These are phyloP conservation scores for Ramularia endophylla DNA, from an alignment of 2,329 filamentous ascomycete genomes.

Conservation along the genomic window DNA sequence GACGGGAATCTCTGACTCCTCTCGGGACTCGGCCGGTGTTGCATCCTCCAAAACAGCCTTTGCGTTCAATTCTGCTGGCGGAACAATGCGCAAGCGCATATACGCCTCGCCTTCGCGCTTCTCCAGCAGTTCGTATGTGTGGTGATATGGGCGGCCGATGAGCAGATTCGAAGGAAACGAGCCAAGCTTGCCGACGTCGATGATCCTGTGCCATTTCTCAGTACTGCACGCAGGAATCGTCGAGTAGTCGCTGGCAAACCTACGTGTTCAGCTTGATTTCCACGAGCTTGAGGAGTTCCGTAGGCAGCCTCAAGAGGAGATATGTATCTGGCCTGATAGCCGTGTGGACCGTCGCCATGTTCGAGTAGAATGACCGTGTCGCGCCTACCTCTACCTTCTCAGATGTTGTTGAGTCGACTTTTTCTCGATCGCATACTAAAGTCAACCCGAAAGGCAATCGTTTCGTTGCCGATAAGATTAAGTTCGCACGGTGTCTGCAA, in stretches of 20 bases:
- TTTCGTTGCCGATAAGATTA: too few species aligned
- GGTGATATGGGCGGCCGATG: conserved; percentile 81
- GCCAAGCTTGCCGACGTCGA: conserved; percentile 90
- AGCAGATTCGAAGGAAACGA: conserved; percentile 84
- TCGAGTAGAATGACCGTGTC: too few species aligned
- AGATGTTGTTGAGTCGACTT: too few species aligned
- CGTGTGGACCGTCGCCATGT: conserved; percentile 36
- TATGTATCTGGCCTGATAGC: conserved; percentile 46
- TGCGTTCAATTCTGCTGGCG: conserved; percentile 74
- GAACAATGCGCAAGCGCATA: conserved; percentile 68
- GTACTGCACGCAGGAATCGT: conserved; percentile 27
- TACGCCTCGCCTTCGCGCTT: conserved; percentile 58
- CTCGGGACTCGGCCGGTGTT: conserved; percentile 33
- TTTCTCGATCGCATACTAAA: too few species aligned
- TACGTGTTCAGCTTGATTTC: conserved; percentile 60
- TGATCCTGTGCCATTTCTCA: conserved; percentile 53
- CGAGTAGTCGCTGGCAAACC: conserved; percentile 35
- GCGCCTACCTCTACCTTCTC: too few species aligned
- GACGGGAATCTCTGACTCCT: conserved; percentile 15
- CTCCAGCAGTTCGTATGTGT: conserved; percentile 86
- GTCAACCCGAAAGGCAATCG: too few species aligned
- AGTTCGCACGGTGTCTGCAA: too few species aligned
- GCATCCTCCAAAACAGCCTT: conserved; percentile 58
- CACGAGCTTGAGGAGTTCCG: conserved; percentile 52
- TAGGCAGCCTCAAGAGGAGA: conserved; percentile 53